Conservation (phyloP, 371 early-diverging fungal genomes). For the Mucor circinelloides region DNA sequence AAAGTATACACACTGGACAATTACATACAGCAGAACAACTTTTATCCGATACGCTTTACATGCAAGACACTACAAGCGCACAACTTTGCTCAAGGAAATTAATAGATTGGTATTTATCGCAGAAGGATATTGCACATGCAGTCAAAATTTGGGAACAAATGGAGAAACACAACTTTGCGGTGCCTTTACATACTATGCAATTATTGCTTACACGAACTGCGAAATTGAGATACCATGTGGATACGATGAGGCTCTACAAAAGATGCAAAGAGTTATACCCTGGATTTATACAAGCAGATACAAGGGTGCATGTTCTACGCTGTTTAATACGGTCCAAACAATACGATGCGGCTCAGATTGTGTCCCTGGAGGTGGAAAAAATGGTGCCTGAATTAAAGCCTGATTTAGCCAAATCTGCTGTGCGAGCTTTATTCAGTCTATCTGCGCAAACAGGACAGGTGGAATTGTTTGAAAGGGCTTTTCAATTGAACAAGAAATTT, state of each 20-base stretch:
- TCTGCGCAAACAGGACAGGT: slow-evolving; percentile 39
- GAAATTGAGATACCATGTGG: slow-evolving; percentile 27
- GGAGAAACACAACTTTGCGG: neutral
- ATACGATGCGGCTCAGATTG: slow-evolving; percentile 2
- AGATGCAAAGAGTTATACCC: slow-evolving; percentile 33
- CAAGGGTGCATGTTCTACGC: slow-evolving; percentile 20
- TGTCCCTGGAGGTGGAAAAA: slow-evolving; percentile 19
- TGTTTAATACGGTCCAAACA: slow-evolving; percentile 24
- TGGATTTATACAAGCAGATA: neutral
- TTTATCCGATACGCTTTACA: slow-evolving; percentile 16
- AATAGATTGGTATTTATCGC: slow-evolving; percentile 21
- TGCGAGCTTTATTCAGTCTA: slow-evolving; percentile 25
- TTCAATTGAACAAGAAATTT: slow-evolving; percentile 12
- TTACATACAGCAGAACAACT: slow-evolving; percentile 10
- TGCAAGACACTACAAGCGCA: slow-evolving; percentile 18
- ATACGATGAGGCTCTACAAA: slow-evolving; percentile 31
- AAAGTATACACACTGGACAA: slow-evolving; percentile 27
- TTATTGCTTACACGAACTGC: slow-evolving; percentile 6
- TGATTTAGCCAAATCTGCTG: slow-evolving; percentile 3
- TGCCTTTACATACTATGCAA: neutral
- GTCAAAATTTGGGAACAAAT: slow-evolving; percentile 25
- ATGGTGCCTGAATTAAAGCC: slow-evolving; percentile 5
- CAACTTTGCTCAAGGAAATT: slow-evolving; percentile 16
- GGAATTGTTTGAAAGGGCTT: slow-evolving; percentile 23
- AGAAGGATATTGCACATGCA: slow-evolving; percentile 23